These are phyloP conservation scores for Nothophaeocryptopus gaeumannii DNA, from an alignment of 2,329 filamentous ascomycete species.

Conservation along the genomic window DNA sequence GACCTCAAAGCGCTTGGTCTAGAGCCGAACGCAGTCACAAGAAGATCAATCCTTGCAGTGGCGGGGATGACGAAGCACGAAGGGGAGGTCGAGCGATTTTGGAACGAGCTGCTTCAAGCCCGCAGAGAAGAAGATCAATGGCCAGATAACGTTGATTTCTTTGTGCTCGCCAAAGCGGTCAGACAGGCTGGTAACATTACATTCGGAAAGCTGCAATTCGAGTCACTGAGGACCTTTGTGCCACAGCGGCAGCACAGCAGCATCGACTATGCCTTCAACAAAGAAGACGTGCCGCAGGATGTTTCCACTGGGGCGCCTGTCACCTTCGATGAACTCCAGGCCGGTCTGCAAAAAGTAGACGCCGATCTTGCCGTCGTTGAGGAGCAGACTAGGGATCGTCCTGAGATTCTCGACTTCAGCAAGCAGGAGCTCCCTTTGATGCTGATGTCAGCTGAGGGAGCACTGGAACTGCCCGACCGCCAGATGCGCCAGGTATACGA, in stretches of 20 bases:
- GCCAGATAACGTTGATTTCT: constrained; percentile 27
- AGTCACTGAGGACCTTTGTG: constrained; percentile 10
- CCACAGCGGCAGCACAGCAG: constrained; percentile 4
- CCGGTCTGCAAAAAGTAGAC: constrained; percentile 17
- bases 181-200: constrained; percentile 15
- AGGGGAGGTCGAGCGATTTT: constrained; percentile 28
- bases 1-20: constrained; percentile 31
- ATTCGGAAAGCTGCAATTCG: constrained; percentile 25
- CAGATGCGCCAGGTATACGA: constrained; percentile 44
- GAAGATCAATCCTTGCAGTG: constrained; percentile 34
- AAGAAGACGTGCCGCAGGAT: neutral
- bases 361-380: constrained; percentile 28
- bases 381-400: constrained; percentile 17
- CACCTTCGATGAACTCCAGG: constrained; percentile 8
- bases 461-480: constrained; percentile 22
- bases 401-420: constrained; percentile 35
- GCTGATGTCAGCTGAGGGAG: constrained; percentile 26
- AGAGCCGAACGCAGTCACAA: constrained; percentile 33
- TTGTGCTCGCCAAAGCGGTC: constrained; percentile 29
- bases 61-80: constrained; percentile 34
- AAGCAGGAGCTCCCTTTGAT: constrained; percentile 38
- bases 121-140: constrained; percentile 9
- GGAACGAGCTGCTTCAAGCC: constrained; percentile 31
- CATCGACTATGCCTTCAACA: constrained; percentile 13
- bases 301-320: neutral